Conservation (phyloP, 164 flowering plant genomes). For the Santalum album region DNA sequence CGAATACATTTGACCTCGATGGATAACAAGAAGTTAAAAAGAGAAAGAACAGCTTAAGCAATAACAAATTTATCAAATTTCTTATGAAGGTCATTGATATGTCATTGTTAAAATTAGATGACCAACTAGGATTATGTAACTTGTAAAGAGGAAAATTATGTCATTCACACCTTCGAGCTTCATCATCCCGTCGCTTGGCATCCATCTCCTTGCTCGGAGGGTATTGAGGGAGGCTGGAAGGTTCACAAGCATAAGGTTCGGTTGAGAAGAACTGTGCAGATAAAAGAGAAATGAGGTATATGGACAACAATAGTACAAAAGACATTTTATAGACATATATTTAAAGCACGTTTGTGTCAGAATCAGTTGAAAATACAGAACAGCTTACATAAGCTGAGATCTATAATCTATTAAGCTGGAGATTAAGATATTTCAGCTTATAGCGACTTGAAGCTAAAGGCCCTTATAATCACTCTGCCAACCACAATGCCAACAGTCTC, state of each 20-base stretch:
- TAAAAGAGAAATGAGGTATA: neutral
- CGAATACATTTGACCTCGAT: too few relatives aligned
- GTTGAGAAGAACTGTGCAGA: constrained; percentile 37
- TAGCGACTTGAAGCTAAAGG: too few relatives aligned
- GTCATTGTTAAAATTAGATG: neutral
- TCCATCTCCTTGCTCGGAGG: constrained; percentile 55
- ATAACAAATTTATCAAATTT: neutral
- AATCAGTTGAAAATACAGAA: too few relatives aligned
- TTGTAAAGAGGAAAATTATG: constrained; percentile 1
- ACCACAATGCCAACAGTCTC: too few relatives aligned
- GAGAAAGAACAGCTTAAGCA: too few relatives aligned
- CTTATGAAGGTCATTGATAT: neutral
- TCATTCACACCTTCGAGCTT: constrained; percentile 33
- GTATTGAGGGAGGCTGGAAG: constrained; percentile 45
- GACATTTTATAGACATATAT: neutral
- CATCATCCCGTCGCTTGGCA: constrained; percentile 49
- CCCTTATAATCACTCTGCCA: too few relatives aligned
- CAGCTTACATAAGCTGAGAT: too few relatives aligned
- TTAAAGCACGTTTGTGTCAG: too few relatives aligned
- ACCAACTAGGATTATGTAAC: neutral
- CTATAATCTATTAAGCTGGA: too few relatives aligned
- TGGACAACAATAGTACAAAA: neutral
- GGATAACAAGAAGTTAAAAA: too few relatives aligned
- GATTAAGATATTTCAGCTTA: too few relatives aligned
- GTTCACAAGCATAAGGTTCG: constrained; percentile 45